Evolutionary conservation across 306 rosid genomes (phyloP).

Genomic region (Pachyrhizus erosus): DNA sequence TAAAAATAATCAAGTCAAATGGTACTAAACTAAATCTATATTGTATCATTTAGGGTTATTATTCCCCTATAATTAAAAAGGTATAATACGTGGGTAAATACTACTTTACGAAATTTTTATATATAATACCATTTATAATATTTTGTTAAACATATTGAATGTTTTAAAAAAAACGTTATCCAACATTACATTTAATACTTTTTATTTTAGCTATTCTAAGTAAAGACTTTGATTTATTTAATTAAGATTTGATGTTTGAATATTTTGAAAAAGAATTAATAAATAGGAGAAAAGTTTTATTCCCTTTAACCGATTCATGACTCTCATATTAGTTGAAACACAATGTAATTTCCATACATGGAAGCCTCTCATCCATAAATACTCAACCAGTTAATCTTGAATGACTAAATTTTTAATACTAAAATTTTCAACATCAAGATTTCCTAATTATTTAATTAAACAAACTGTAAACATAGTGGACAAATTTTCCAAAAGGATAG

Average conservation of each 20-base stretch:
- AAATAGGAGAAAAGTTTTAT: background rate
- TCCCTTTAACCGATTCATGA: background rate
- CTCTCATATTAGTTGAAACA: background rate
- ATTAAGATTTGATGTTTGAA: background rate
- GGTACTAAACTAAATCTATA: background rate
- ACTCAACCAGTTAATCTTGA: background rate
- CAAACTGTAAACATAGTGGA: conserved; percentile 12
- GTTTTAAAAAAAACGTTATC: background rate
- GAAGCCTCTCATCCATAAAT: background rate
- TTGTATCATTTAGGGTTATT: background rate
- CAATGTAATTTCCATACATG: background rate
- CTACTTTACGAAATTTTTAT: too few relatives aligned
- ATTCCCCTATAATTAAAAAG: background rate
- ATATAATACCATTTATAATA: too few relatives aligned
- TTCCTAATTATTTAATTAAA: background rate
- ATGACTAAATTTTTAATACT: background rate
- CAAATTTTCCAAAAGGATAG: conserved; percentile 19
- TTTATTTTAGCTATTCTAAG: too few relatives aligned
- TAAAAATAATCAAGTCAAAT: too few relatives aligned
- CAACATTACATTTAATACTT: background rate
- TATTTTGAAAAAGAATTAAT: background rate
- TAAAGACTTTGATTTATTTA: background rate
- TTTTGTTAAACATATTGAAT: too few relatives aligned
- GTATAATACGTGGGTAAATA: too few relatives aligned
- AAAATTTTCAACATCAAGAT: background rate